Evolutionary conservation across 2,329 filamentous ascomycete genomes (phyloP).

Genomic region (Pyricularia sp.): DNA sequence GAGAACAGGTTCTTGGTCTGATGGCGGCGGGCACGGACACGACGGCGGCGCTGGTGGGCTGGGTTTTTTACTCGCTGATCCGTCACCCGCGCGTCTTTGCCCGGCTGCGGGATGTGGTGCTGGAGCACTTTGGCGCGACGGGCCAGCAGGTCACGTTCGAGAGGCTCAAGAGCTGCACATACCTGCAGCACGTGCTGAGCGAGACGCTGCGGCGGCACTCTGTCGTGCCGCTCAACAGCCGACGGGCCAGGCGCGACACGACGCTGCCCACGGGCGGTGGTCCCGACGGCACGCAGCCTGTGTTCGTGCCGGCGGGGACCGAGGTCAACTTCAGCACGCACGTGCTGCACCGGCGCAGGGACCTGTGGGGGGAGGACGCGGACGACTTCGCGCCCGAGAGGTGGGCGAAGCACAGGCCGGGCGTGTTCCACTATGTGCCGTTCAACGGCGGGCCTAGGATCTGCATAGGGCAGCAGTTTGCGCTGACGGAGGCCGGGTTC

Average conservation of each 20-base stretch:
- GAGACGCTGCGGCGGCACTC: constrained; percentile 18
- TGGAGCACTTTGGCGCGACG: constrained; percentile 15
- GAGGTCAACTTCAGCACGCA: constrained; percentile 15
- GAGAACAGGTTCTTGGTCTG: constrained; percentile 66
- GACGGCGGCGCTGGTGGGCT: constrained; percentile 32
- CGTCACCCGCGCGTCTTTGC: constrained; percentile 24
- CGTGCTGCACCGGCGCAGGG: neutral
- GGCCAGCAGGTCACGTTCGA: constrained; percentile 32
- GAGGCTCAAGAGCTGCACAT: constrained; percentile 36
- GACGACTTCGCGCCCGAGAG: constrained; percentile 16
- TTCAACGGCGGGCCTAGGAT: constrained; percentile 30
- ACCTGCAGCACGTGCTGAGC: constrained; percentile 37
- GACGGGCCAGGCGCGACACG: constrained; percentile 16
- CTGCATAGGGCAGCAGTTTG: constrained; percentile 51
- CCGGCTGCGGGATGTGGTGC: constrained; percentile 26
- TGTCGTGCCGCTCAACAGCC: constrained; percentile 17
- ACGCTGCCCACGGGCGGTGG: constrained; percentile 13
- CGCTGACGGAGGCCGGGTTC: constrained; percentile 47
- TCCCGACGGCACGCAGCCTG: constrained; percentile 10
- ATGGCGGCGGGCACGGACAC: constrained; percentile 64
- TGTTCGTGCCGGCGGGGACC: constrained; percentile 14
- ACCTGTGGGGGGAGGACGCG: constrained; percentile 6
- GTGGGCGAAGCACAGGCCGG: constrained; percentile 17
- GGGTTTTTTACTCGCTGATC: constrained; percentile 27
- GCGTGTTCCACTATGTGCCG: constrained; percentile 24